Percentiles rank a stretch among this genome's conserved stretches.
Evolutionary conservation across 441 rosid genomes (phyloP).

Genomic region (Pelargonium exstipulatum): DNA sequence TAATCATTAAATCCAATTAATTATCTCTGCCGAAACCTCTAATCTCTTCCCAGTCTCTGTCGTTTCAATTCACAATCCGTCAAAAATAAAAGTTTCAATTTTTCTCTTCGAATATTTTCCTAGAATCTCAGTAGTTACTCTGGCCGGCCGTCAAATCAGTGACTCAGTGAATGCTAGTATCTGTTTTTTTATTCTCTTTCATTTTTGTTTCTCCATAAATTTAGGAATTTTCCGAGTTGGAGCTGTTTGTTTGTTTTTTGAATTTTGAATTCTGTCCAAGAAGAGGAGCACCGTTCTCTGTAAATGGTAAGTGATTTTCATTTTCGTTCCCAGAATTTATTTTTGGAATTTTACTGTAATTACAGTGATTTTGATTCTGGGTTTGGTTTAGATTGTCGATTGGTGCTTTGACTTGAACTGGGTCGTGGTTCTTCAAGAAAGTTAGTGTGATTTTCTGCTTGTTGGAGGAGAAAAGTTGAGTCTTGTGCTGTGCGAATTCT

Average conservation of each 20-base stretch:
- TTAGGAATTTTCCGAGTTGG: constrained; percentile 24
- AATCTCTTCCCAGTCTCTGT: constrained; percentile 5
- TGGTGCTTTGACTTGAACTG: neutral
- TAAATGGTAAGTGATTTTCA: constrained; percentile 28
- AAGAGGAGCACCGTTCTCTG: constrained; percentile 21
- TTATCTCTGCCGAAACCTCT: constrained; percentile 2
- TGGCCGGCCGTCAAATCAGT: constrained; percentile 26
- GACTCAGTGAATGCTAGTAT: constrained; percentile 10
- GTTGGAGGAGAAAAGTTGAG: constrained; percentile 20
- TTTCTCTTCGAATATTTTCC: neutral
- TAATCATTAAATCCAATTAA: constrained; percentile 9
- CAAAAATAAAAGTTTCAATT: too few species aligned
- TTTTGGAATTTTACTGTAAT: neutral
- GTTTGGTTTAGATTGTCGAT: constrained; percentile 7
- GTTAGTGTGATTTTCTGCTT: constrained; percentile 13
- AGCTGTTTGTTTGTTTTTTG: constrained; percentile 19
- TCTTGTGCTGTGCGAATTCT: neutral
- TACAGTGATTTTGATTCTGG: neutral
- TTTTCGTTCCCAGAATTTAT: constrained; percentile 13
- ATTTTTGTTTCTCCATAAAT: constrained; percentile 13
- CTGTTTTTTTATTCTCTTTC: neutral
- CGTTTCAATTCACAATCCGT: neutral
- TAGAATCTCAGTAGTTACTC: neutral
- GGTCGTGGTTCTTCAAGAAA: constrained; percentile 7
- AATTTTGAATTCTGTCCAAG: constrained; percentile 22